A percentile compares a stretch with the other conserved stretches of the same genome.
Evolutionary conservation across 257 asterid species (phyloP).

Genomic region (Agastache rugosa): DNA sequence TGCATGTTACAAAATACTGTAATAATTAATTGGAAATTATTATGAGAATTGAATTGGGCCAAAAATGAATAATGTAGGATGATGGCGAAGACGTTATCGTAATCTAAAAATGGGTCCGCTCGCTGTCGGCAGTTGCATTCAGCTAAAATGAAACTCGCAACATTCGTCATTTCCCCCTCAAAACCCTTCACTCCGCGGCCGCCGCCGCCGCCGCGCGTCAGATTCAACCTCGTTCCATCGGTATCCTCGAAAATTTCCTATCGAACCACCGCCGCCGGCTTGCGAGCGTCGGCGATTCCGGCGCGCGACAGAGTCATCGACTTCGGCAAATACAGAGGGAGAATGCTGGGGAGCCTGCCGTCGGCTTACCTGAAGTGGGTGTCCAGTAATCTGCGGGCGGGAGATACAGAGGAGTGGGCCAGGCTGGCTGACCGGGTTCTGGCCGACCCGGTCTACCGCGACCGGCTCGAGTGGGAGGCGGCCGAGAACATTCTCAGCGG

Average conservation of each 20-base stretch:
- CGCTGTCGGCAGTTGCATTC: neutral
- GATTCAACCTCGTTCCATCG: neutral
- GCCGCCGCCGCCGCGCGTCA: constrained; percentile 17
- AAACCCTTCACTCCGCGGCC: constrained; percentile 21
- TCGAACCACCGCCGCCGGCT: neutral
- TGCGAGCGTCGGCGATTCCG: constrained; percentile 37
- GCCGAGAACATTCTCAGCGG: constrained; percentile 76
- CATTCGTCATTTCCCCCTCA: constrained; percentile 20
- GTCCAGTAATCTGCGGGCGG: constrained; percentile 71
- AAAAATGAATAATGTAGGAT: neutral
- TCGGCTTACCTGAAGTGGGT: constrained; percentile 82
- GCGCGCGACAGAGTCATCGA: constrained; percentile 73
- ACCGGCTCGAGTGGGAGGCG: constrained; percentile 87
- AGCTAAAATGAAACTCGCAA: neutral
- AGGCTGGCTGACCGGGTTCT: constrained; percentile 76
- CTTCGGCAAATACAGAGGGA: constrained; percentile 77
- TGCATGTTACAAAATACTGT: too few species aligned
- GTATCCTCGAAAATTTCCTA: neutral
- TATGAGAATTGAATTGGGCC: neutral
- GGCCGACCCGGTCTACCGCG: constrained; percentile 68
- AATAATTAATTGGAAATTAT: too few species aligned
- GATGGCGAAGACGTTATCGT: neutral
- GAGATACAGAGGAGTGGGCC: constrained; percentile 82
- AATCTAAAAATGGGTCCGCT: neutral
- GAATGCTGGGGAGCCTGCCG: constrained; percentile 84